These are phyloP conservation scores for Kernera saxatilis DNA, from an alignment of 345 rosid genomes.

Conservation along the genomic window DNA sequence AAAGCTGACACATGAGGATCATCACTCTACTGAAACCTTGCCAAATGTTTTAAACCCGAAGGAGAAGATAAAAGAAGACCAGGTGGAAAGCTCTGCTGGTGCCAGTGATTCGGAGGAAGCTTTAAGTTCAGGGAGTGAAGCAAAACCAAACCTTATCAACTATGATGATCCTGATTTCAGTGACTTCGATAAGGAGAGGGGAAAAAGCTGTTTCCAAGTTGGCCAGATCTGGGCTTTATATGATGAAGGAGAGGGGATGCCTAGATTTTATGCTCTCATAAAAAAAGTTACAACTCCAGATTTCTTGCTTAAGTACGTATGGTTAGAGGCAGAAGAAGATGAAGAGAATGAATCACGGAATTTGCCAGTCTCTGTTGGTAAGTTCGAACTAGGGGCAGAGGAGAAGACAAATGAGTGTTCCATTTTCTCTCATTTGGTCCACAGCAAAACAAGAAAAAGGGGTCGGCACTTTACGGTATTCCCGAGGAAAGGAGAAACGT, in stretches of 20 bases:
- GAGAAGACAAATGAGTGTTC: constrained; percentile 23
- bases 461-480: constrained; percentile 38
- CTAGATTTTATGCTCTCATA: constrained; percentile 73
- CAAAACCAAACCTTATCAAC: constrained; percentile 30
- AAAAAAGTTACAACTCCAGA: constrained; percentile 43
- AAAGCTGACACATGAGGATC: constrained; percentile 13
- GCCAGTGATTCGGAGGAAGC: constrained; percentile 18
- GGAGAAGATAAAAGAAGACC: constrained; percentile 24
- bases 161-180: constrained; percentile 66
- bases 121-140: constrained; percentile 15
- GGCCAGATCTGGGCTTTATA: constrained; percentile 91
- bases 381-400: constrained; percentile 34
- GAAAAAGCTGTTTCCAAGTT: constrained; percentile 38
- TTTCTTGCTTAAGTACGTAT: constrained; percentile 51
- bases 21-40: constrained; percentile 10
- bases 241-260: constrained; percentile 77
- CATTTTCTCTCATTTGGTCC: constrained; percentile 63
- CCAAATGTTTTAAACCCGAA: constrained; percentile 8
- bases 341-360: constrained; percentile 35
- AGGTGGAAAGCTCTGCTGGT: constrained; percentile 23
- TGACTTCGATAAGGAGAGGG: constrained; percentile 52
- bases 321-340: constrained; percentile 57
- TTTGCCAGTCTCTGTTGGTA: constrained; percentile 71
- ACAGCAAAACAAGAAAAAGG: constrained; percentile 24
- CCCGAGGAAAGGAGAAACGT: constrained; percentile 73